Evolutionary conservation across 1,284 basidiomycete species (phyloP).

Genomic region (Cystobasidiaceae sp.): DNA sequence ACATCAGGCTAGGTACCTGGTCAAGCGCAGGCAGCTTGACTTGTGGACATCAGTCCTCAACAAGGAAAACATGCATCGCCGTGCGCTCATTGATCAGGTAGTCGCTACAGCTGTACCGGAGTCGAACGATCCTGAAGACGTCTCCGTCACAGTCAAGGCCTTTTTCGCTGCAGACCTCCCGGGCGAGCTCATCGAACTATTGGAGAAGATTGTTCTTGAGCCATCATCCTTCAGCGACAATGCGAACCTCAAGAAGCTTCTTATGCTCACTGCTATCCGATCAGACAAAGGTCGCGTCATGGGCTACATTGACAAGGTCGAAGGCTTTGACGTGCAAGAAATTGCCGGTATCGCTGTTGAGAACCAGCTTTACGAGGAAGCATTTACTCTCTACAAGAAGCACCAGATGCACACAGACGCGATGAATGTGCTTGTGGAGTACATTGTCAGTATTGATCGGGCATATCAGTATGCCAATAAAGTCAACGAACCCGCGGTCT

Average conservation of each 20-base stretch:
- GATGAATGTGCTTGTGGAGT: conserved; percentile 96
- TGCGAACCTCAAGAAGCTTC: conserved; percentile 86
- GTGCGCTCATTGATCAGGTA: conserved; percentile 92
- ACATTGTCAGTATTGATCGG: conserved; percentile 95
- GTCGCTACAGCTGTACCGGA: conserved; percentile 93
- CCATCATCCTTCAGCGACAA: conserved; percentile 97
- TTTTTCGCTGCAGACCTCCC: conserved; percentile 97
- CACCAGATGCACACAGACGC: conserved; percentile 88
- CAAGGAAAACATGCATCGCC: conserved; percentile 84
- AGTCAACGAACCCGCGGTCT: conserved; percentile 93
- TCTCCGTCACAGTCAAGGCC: conserved; percentile 96
- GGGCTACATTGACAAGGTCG: conserved; percentile 93
- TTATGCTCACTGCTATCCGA: conserved; percentile 92
- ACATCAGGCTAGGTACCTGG: conserved; percentile 96
- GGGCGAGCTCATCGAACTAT: conserved; percentile 90
- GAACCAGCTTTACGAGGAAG: conserved; percentile 93
- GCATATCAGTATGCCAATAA: conserved; percentile 95
- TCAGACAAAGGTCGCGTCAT: conserved; percentile 99
- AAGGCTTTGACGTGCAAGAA: conserved; percentile 90
- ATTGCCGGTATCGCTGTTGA: conserved; percentile 97
- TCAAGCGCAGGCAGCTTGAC: conserved; percentile 90
- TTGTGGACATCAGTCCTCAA: conserved; percentile 94
- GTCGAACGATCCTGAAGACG: conserved; percentile 96
- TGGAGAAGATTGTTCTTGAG: conserved; percentile 98
- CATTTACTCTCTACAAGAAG: conserved; percentile 93